Conservation (phyloP, 2,329 filamentous ascomycete genomes). For the Colletotrichum paranaense region DNA sequence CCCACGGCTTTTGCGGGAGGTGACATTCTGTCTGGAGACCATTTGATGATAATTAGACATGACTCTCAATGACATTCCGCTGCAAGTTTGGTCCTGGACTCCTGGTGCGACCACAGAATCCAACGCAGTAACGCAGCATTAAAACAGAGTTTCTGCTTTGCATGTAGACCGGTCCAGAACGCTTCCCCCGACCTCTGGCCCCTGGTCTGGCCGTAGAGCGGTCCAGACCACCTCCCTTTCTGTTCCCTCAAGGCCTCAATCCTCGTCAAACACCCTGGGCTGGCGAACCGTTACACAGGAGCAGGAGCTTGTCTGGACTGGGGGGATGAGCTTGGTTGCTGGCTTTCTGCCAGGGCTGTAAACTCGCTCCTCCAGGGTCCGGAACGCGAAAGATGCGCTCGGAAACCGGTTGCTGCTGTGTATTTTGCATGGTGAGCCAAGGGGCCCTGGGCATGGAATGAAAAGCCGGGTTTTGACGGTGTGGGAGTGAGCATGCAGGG, state of each 20-base stretch:
- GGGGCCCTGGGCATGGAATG: background rate
- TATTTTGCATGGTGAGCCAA: background rate
- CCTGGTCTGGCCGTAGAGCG: background rate
- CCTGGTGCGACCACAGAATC: background rate
- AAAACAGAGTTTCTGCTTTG: background rate
- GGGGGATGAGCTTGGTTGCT: background rate
- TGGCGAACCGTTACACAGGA: background rate
- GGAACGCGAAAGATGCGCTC: background rate
- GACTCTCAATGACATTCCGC: background rate
- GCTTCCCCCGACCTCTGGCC: background rate
- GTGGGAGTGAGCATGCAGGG: background rate
- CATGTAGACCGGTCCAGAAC: slow-evolving; percentile 2
- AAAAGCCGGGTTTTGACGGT: background rate
- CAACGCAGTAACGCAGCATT: background rate
- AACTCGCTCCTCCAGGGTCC: background rate
- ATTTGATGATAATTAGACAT: background rate
- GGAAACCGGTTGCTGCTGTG: background rate
- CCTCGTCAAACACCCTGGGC: background rate
- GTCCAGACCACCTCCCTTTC: background rate
- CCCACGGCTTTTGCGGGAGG: background rate
- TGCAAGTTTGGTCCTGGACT: background rate
- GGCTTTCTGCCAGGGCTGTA: background rate
- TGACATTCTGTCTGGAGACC: background rate
- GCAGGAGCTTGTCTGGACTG: background rate
- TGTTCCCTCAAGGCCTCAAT: too few relatives aligned